Percentiles rank a stretch among this genome's conserved stretches.
These are phyloP conservation scores for Ramalina peruviana DNA, from an alignment of 495 filamentous ascomycete species.

Conservation along the genomic window DNA sequence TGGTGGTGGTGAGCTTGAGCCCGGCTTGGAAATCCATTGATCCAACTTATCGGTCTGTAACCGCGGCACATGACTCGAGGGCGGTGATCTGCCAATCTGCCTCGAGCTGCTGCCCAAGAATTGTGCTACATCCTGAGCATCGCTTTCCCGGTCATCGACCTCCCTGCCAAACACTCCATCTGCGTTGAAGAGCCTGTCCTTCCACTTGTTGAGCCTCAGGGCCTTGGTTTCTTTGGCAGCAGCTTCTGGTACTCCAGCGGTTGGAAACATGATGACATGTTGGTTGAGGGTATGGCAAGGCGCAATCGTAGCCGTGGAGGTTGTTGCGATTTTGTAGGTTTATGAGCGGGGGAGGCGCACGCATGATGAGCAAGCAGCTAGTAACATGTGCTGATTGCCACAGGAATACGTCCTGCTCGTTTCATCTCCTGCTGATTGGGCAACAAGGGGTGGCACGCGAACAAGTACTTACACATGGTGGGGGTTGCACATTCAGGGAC, in stretches of 20 bases:
- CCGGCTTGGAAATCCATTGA: not conserved
- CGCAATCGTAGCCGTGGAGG: no score
- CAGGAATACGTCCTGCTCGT: no score
- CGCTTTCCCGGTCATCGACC: constrained; percentile 13
- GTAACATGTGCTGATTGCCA: no score
- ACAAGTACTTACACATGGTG: no score
- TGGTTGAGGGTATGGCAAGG: no score
- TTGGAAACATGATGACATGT: not conserved
- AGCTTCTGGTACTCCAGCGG: constrained; percentile 3
- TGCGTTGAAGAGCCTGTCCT: constrained; percentile 34
- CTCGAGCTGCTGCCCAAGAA: constrained; percentile 23
- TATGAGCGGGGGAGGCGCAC: no score
- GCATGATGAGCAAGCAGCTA: no score
- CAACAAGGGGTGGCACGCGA: no score
- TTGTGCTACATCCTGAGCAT: constrained; percentile 32
- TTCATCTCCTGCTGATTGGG: no score
- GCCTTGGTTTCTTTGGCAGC: constrained; percentile 22
- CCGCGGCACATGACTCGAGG: constrained; percentile 9
- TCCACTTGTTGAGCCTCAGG: constrained; percentile 30
- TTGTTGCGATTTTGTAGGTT: no score
- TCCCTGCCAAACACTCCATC: constrained; percentile 21
- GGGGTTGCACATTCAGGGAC: no score
- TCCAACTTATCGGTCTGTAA: not conserved
- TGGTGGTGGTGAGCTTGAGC: constrained; percentile 15
- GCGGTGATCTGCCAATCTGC: constrained; percentile 12